phyloP scores from a whole-genome alignment of 2,329 filamentous ascomycete genomes.

The Fusarium sp. region DNA sequence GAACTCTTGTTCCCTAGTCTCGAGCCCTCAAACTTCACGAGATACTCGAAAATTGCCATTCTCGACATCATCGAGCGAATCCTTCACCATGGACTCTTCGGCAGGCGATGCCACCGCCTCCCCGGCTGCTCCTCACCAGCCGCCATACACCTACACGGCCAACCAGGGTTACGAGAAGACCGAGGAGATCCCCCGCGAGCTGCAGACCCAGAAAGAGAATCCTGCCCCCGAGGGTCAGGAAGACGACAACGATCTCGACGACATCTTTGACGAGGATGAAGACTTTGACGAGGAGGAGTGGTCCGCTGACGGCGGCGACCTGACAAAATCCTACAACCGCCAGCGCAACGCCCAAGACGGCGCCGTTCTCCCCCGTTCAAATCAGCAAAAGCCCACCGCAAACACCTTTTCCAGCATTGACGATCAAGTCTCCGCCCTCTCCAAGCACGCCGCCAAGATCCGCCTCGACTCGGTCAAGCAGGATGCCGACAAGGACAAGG shows the following conservation, averaged over 20 bases:
- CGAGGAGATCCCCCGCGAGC: conserved; percentile 49
- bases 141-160: conserved; percentile 58
- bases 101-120: conserved; percentile 40
- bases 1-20: conserved; percentile 5
- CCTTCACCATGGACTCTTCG: conserved; percentile 27
- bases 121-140: conserved; percentile 58
- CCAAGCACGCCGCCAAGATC: conserved; percentile 88
- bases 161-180: conserved; percentile 58
- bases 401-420: conserved; percentile 86
- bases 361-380: conserved; percentile 74
- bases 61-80: neutral
- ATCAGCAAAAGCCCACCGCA: conserved; percentile 81
- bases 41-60: conserved; percentile 6
- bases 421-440: conserved; percentile 87
- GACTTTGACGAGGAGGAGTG: conserved; percentile 75
- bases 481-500: conserved; percentile 71
- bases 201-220: conserved; percentile 46
- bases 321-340: conserved; percentile 90
- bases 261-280: conserved; percentile 58
- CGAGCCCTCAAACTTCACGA: neutral
- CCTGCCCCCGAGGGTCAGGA: conserved; percentile 36
- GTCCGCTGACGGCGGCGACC: conserved; percentile 71
- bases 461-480: conserved; percentile 76
- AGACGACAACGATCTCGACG: conserved; percentile 41
- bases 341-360: conserved; percentile 74